A percentile compares a stretch with the other conserved stretches of the same genome.
Evolutionary conservation across 257 asterid species (phyloP).

Genomic region (Echites panduratus): DNA sequence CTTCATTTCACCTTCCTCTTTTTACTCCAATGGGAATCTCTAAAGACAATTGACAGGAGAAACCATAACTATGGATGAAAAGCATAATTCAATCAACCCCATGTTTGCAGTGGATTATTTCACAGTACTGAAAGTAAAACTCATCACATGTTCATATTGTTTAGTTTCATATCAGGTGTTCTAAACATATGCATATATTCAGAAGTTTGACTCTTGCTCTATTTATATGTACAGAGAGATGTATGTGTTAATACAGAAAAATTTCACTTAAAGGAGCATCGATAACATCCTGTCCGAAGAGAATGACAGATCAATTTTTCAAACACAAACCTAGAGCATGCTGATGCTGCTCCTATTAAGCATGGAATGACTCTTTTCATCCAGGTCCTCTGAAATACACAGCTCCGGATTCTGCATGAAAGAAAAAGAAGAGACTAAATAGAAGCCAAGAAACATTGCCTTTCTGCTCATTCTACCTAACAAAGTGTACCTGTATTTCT

Average conservation of each 20-base stretch:
- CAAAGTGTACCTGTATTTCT: not conserved
- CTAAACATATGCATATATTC: not conserved
- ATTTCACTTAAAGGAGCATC: not conserved
- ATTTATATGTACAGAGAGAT: not conserved
- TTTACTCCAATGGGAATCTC: not conserved
- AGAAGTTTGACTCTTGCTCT: not conserved
- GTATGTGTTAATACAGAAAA: too few relatives aligned
- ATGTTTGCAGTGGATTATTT: not conserved
- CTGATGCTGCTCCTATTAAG: not conserved
- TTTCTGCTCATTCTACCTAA: not conserved
- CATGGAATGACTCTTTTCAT: not conserved
- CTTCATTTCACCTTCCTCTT: not conserved
- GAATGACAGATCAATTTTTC: not conserved
- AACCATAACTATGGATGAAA: not conserved
- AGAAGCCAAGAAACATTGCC: not conserved
- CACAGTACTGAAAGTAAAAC: not conserved
- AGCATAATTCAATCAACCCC: not conserved
- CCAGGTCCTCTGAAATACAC: not conserved
- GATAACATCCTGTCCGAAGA: not conserved
- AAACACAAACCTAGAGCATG: not conserved
- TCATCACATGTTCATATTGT: not conserved
- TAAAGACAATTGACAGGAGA: not conserved
- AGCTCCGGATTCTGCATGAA: not conserved
- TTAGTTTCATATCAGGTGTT: not conserved
- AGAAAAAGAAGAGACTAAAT: not conserved